Conservation (phyloP, 371 early-diverging fungal species). For the Phascolomyces articulosus region DNA sequence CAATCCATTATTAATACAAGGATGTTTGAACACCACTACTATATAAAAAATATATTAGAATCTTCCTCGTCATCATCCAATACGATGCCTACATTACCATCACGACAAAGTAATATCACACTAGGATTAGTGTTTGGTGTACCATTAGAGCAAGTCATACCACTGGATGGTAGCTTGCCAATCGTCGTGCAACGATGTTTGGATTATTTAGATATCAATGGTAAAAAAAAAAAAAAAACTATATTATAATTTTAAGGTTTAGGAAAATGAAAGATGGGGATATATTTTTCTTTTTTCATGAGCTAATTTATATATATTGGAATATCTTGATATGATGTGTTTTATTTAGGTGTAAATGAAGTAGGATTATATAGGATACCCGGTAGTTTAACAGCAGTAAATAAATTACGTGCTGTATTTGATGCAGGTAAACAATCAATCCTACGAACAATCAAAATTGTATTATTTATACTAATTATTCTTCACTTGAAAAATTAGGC, state of each 20-base stretch:
- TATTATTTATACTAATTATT: no score
- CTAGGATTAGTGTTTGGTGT: conserved; percentile 53
- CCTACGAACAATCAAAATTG: no score
- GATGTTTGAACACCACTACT: no score
- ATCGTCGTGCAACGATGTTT: conserved; percentile 77
- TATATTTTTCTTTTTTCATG: no score
- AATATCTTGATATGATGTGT: no score
- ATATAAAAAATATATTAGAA: neutral
- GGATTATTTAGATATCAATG: conserved; percentile 72
- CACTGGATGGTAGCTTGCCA: conserved; percentile 61
- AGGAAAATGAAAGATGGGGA: no score
- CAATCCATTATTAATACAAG: no score
- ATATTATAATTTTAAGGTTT: neutral
- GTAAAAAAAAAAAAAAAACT: no score
- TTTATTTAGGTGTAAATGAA: conserved; percentile 53
- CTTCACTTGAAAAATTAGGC: neutral
- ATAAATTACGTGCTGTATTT: conserved; percentile 52
- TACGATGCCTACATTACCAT: neutral
- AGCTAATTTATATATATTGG: no score
- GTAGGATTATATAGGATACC: conserved; percentile 65
- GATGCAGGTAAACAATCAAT: conserved; percentile 46
- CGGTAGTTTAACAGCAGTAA: conserved; percentile 58
- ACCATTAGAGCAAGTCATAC: conserved; percentile 57
- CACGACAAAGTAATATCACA: conserved; percentile 2
- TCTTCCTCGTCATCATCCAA: neutral